Conservation (phyloP, 1,284 basidiomycete genomes). For the Rhodotorula sp. region DNA sequence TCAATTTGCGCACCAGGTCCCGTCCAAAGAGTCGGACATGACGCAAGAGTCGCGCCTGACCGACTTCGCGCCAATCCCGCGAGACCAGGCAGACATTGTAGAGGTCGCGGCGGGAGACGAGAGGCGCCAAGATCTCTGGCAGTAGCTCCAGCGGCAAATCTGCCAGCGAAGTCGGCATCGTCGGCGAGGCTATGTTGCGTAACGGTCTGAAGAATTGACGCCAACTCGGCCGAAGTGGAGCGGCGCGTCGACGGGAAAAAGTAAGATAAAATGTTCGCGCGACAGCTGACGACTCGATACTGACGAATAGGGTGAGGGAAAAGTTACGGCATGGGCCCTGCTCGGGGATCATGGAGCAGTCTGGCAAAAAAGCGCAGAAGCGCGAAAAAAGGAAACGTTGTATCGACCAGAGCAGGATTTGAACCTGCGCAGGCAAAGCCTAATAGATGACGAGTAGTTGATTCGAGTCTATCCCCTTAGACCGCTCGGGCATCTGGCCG, state of each 20-base stretch:
- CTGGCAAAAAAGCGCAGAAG: too few species aligned
- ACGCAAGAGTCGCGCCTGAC: conserved; percentile 12
- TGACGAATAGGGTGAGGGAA: too few species aligned
- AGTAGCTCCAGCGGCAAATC: conserved; percentile 34
- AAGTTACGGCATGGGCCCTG: too few species aligned
- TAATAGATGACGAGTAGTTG: conserved; percentile 9
- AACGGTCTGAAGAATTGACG: neutral
- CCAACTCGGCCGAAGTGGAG: neutral
- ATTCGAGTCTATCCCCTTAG: conserved; percentile 22
- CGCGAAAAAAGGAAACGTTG: neutral
- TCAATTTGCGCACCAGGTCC: conserved; percentile 23
- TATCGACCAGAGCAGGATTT: conserved; percentile 14
- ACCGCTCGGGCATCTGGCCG: conserved; percentile 23
- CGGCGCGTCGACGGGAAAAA: too few species aligned
- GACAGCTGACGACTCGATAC: too few species aligned
- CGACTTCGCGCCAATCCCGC: conserved; percentile 14
- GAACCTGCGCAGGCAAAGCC: conserved; percentile 19
- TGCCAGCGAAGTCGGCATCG: conserved; percentile 10
- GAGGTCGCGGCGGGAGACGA: conserved; percentile 27
- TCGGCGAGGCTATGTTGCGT: neutral
- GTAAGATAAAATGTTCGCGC: too few species aligned
- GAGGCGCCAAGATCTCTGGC: conserved; percentile 18
- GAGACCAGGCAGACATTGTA: conserved; percentile 19
- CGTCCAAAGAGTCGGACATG: conserved; percentile 31
- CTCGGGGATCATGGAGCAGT: too few species aligned